Evolutionary conservation across 1,139 yeast genomes (phyloP).

Genomic region (Blastobotrys malaysiensis): DNA sequence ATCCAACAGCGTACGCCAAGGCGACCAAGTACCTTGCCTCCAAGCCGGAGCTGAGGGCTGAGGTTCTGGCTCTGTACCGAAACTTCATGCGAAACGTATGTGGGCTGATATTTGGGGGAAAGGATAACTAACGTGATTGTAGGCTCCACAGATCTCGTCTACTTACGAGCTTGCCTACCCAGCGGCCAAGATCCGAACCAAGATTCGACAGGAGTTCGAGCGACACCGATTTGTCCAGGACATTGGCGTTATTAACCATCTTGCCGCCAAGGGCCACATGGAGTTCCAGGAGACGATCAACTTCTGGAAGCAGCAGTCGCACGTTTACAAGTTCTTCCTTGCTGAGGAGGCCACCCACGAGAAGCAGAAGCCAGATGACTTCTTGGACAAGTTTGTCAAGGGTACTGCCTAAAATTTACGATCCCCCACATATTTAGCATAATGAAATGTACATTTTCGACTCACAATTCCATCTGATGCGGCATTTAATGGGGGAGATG

Average conservation of each 20-base stretch:
- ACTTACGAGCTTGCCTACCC: conserved; percentile 81
- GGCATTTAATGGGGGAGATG: neutral
- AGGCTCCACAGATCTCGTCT: conserved; percentile 45
- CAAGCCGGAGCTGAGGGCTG: conserved; percentile 54
- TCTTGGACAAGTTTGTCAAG: conserved; percentile 40
- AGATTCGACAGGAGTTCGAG: conserved; percentile 85
- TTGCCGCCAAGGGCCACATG: conserved; percentile 82
- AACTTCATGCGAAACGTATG: conserved; percentile 53
- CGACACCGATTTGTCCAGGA: conserved; percentile 72
- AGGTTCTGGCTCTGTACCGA: conserved; percentile 70
- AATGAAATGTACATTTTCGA: neutral
- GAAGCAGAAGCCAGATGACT: conserved; percentile 30
- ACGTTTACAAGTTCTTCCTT: conserved; percentile 76
- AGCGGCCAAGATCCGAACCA: conserved; percentile 73
- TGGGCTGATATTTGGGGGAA: conserved; percentile 1
- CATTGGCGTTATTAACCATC: conserved; percentile 58
- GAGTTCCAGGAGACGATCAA: conserved; percentile 84
- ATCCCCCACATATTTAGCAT: neutral
- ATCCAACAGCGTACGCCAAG: conserved; percentile 81
- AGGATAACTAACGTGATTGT: neutral
- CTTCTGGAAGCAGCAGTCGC: conserved; percentile 89
- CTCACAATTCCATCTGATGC: neutral
- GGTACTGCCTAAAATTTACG: conserved; percentile 11
- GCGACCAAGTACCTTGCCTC: conserved; percentile 66
- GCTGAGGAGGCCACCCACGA: conserved; percentile 44